Evolutionary conservation across 768 basidiomycete genomes (phyloP), one percentile per base, ranked within the genome.

Genomic region (Hirschioporus abietinus): DNA sequence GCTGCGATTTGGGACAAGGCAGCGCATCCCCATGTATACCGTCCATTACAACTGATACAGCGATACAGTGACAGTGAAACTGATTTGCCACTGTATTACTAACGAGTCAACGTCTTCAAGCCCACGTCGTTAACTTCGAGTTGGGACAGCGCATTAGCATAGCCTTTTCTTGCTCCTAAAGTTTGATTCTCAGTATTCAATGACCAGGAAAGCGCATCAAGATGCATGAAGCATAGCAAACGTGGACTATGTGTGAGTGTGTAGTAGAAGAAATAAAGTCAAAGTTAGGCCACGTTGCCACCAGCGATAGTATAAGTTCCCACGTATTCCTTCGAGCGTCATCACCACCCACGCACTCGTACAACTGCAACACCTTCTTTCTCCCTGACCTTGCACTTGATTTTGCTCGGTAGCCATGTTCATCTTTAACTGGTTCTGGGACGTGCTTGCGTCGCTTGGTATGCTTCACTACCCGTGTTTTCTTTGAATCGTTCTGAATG

Each of bases 351-450:
- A 52, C 42, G 42, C 15, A 52, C 42, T 30, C 30, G 30, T 30
- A 52, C 42, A 52, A 52, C 42, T 15, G 12, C 42, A 52, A 12
- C 42, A 15, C 42, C 42, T 36, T 20, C 42, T 52, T 20, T 10
- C 20, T 20, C 42, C 42, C 12, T 10, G 42, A 52, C 42, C 35
- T 52, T 52, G 42, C 42, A 52, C 42, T 52, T 52, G 12, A 52
- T 10, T 52, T 59, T 62, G 26, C 52, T 64, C 20, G 42, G 42
- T 10, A 5, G 66, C 35, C 74, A 94, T 92, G 90, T 92, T 91
- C 79, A 88, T 95, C 71, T 75, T 92, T 76, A 92, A 93, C 82
- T 98, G 95, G 94, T 93, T 98, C 79, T 96, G 91, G 92, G 96
- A 98, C 75, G 82, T 98, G 67, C 91, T 99, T 72, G 86, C 94